A percentile compares a stretch with the other conserved stretches of the same genome.
phyloP scores from a whole-genome alignment of 164 flowering plant genomes.

The Vitis cinerea region DNA sequence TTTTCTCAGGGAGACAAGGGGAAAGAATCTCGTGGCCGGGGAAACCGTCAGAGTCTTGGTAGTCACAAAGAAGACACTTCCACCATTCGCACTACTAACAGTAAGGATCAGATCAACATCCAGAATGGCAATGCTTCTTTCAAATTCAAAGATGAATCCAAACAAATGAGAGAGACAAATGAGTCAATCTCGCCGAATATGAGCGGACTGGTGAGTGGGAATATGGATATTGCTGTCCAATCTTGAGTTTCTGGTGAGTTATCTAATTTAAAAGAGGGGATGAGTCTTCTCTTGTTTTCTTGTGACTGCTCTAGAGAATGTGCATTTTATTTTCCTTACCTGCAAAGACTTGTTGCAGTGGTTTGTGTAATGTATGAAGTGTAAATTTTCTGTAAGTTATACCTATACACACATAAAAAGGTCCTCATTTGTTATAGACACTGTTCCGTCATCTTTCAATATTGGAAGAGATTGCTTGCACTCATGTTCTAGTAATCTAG shows the following conservation, averaged over 20 bases:
- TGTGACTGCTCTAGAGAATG: slow-evolving; percentile 13
- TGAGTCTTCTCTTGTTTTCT: slow-evolving; percentile 12
- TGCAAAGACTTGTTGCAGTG: slow-evolving; percentile 37
- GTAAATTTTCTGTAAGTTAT: slow-evolving; percentile 48
- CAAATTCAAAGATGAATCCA: slow-evolving; percentile 25
- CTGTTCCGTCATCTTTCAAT: background rate
- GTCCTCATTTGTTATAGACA: background rate
- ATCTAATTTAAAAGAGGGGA: slow-evolving; percentile 17
- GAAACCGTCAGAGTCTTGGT: slow-evolving; percentile 46
- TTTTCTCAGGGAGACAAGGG: slow-evolving; percentile 30
- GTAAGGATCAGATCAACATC: slow-evolving; percentile 14
- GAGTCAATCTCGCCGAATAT: slow-evolving; percentile 18
- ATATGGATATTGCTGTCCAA: slow-evolving; percentile 33
- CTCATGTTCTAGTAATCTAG: background rate
- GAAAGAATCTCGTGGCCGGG: slow-evolving; percentile 20
- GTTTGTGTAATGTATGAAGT: slow-evolving; percentile 33
- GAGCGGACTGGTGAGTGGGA: slow-evolving; percentile 24
- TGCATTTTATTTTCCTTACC: slow-evolving; percentile 12
- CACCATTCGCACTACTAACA: slow-evolving; percentile 1
- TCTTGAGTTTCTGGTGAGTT: slow-evolving; percentile 41
- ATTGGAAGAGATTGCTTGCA: background rate
- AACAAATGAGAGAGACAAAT: slow-evolving; percentile 24
- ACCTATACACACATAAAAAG: slow-evolving; percentile 14
- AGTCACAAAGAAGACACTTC: slow-evolving; percentile 24
- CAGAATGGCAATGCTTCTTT: slow-evolving; percentile 15